Evolutionary conservation across 1,139 yeast genomes (phyloP).

Genomic region (Candida glucosophila): DNA sequence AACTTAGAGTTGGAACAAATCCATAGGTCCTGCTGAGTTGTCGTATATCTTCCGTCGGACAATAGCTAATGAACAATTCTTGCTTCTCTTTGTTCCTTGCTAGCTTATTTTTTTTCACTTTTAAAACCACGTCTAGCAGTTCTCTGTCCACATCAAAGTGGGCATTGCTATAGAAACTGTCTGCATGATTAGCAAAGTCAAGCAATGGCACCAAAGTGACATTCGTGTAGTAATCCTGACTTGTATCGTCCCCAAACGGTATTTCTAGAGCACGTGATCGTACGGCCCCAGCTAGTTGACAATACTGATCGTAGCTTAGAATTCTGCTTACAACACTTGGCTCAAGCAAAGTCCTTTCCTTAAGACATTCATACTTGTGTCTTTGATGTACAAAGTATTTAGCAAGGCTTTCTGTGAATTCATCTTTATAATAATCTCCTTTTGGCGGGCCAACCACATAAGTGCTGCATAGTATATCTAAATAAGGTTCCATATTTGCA

Average conservation of each 20-base stretch:
- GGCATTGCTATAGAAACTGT: slow-evolving; percentile 33
- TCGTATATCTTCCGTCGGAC: slow-evolving; percentile 36
- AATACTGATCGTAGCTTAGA: slow-evolving; percentile 13
- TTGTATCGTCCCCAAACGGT: slow-evolving; percentile 37
- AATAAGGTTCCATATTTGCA: slow-evolving; percentile 12
- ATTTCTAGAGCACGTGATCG: slow-evolving; percentile 56
- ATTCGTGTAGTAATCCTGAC: slow-evolving; percentile 36
- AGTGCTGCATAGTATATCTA: slow-evolving; percentile 19
- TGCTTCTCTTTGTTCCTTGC: slow-evolving; percentile 10
- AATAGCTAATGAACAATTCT: slow-evolving; percentile 38
- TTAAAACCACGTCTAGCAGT: slow-evolving; percentile 35
- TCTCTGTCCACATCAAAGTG: slow-evolving; percentile 52
- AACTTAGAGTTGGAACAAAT: slow-evolving; percentile 35
- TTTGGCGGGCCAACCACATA: slow-evolving; percentile 6
- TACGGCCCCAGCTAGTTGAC: slow-evolving; percentile 41
- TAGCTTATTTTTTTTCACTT: slow-evolving; percentile 6
- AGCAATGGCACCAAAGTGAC: slow-evolving; percentile 56
- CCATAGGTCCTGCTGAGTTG: slow-evolving; percentile 50
- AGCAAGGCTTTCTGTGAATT: slow-evolving; percentile 10
- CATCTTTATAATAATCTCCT: slow-evolving; percentile 9
- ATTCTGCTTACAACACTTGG: slow-evolving; percentile 10
- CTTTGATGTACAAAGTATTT: not conserved
- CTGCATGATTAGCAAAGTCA: slow-evolving; percentile 57
- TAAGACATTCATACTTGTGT: slow-evolving; percentile 12
- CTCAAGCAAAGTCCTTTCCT: slow-evolving; percentile 12